Conservation (phyloP, 2,329 filamentous ascomycete genomes). For the Alternaria infectoria region DNA sequence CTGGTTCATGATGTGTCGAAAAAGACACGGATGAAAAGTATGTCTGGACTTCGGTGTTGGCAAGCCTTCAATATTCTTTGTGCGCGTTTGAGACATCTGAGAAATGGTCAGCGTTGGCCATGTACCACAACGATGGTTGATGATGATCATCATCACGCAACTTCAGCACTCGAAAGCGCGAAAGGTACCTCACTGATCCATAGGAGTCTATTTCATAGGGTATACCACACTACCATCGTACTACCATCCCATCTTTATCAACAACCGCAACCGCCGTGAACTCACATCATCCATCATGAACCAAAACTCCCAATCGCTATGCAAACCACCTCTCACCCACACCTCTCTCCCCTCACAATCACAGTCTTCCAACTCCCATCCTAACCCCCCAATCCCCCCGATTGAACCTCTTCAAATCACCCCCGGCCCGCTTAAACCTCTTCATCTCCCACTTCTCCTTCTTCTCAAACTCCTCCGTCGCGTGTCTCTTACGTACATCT, state of each 20-base stretch:
- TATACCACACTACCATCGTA: neutral
- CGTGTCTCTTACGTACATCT: conserved; percentile 34
- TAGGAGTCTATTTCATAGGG: neutral
- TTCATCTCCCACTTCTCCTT: conserved; percentile 44
- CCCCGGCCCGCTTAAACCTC: conserved; percentile 40
- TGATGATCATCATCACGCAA: neutral
- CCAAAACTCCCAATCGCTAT: neutral
- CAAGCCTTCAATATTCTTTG: no score
- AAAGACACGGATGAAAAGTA: neutral
- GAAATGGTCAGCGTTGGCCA: no score
- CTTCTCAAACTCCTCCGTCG: conserved; percentile 32
- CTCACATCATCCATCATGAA: neutral
- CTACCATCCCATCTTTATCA: neutral
- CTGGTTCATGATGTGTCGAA: neutral
- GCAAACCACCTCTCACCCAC: neutral
- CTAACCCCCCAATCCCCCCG: conserved; percentile 46
- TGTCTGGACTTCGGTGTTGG: neutral
- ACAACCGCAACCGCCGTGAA: neutral
- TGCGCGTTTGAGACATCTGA: no score
- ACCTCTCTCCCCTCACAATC: neutral
- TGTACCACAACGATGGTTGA: no score
- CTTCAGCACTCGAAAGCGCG: neutral
- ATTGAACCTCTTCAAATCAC: conserved; percentile 44
- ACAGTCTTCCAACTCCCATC: conserved; percentile 43
- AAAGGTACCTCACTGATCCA: neutral